These are phyloP conservation scores for Blastocladiella britannica DNA, from an alignment of 192 early-diverging fungal genomes.

Conservation along the genomic window DNA sequence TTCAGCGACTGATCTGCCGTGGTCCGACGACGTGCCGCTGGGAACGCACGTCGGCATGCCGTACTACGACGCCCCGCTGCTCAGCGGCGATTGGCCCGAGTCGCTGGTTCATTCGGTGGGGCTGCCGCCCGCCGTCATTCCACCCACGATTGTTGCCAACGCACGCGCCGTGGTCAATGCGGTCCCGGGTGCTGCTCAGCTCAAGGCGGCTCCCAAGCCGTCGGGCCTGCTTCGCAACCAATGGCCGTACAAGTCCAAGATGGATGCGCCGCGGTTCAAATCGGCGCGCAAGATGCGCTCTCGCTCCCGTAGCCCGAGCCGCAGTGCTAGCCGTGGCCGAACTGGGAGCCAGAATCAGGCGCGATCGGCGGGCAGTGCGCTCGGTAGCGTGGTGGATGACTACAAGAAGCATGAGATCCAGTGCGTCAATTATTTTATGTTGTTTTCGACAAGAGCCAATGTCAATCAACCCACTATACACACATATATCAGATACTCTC, in stretches of 20 bases:
- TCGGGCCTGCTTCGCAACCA: slow-evolving; percentile 60
- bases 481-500: slow-evolving; percentile 72
- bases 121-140: slow-evolving; percentile 48
- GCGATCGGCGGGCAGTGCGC: background rate
- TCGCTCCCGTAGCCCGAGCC: background rate
- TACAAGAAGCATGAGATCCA: background rate
- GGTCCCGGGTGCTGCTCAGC: slow-evolving; percentile 80
- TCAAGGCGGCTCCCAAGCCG: slow-evolving; percentile 81
- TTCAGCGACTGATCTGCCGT: slow-evolving; percentile 3
- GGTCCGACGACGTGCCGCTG: slow-evolving; percentile 27
- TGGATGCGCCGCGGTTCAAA: background rate
- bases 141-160: slow-evolving; percentile 45
- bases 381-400: background rate
- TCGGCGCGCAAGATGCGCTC: background rate
- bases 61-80: slow-evolving; percentile 47
- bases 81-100: slow-evolving; percentile 50
- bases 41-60: slow-evolving; percentile 62
- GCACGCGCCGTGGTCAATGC: slow-evolving; percentile 36
- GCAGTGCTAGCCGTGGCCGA: too few relatives aligned
- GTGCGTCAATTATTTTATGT: too few relatives aligned
- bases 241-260: background rate
- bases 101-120: slow-evolving; percentile 47
- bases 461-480: too few relatives aligned
- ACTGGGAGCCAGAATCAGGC: too few relatives aligned
- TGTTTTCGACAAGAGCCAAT: too few relatives aligned